Percentiles rank a stretch among this genome's conserved stretches.
Conservation (phyloP, 768 basidiomycete genomes). For the Russula brevipes region DNA sequence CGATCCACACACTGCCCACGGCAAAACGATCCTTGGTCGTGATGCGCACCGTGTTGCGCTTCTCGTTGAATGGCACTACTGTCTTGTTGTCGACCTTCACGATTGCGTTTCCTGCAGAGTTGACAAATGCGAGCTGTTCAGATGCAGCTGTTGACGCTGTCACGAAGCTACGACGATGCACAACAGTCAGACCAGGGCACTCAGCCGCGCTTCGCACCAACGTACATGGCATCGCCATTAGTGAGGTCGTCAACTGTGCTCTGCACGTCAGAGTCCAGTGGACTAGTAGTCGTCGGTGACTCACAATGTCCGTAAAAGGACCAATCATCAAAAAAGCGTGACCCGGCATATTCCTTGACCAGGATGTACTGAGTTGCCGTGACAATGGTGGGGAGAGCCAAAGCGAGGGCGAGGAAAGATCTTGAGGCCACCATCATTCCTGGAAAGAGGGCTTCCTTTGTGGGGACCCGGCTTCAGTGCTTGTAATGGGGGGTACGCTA, state of each 20-base stretch:
- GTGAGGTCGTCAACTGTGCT: conserved; percentile 61
- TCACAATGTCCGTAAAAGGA: conserved; percentile 23
- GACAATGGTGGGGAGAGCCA: conserved; percentile 10
- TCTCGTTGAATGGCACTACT: conserved; percentile 44
- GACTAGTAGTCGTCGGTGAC: neutral
- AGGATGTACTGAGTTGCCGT: conserved; percentile 12
- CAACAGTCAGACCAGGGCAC: neutral
- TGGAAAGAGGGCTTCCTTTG: neutral
- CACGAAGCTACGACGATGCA: conserved; percentile 39
- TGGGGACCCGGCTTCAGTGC: too few species aligned
- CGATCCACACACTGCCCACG: conserved; percentile 59
- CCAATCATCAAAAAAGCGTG: conserved; percentile 23
- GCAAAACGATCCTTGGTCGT: conserved; percentile 49
- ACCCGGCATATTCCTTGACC: conserved; percentile 20
- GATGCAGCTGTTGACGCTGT: conserved; percentile 40
- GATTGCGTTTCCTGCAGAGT: conserved; percentile 65
- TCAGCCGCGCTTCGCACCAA: neutral
- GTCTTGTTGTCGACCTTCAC: conserved; percentile 73
- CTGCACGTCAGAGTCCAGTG: neutral
- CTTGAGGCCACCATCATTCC: neutral
- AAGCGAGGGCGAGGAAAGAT: neutral
- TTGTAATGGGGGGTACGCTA: too few species aligned
- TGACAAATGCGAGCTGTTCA: conserved; percentile 55
- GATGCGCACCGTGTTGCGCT: conserved; percentile 67
- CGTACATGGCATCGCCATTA: conserved; percentile 55